phyloP scores from a whole-genome alignment of 2,329 filamentous ascomycete species.

The Apiospora marii region DNA sequence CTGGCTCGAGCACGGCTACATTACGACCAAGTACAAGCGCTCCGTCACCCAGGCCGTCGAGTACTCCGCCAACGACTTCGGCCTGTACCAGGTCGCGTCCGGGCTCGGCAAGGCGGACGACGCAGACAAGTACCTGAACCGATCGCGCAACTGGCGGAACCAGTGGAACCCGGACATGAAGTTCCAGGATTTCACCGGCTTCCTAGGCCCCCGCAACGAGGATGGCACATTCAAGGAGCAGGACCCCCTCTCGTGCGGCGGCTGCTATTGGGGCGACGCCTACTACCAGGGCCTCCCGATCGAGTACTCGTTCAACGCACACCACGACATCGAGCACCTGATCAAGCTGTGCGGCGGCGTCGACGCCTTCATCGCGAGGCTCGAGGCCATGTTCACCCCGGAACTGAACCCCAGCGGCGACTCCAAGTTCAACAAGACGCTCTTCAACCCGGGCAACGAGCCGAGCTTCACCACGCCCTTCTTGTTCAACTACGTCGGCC shows the following conservation, averaged over 20 bases:
- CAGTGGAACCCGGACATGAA: slow-evolving; percentile 70
- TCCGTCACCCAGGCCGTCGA: slow-evolving; percentile 72
- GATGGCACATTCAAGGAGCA: slow-evolving; percentile 60
- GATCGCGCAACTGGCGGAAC: slow-evolving; percentile 74
- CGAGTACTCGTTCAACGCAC: slow-evolving; percentile 74
- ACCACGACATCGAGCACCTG: slow-evolving; percentile 68
- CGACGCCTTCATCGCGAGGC: slow-evolving; percentile 60
- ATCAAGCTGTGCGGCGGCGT: slow-evolving; percentile 63
- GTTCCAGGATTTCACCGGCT: slow-evolving; percentile 69
- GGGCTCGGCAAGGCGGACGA: slow-evolving; percentile 61
- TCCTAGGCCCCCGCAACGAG: slow-evolving; percentile 67
- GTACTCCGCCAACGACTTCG: slow-evolving; percentile 75
- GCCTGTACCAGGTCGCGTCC: slow-evolving; percentile 68
- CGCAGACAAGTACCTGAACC: slow-evolving; percentile 65
- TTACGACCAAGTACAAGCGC: slow-evolving; percentile 67
- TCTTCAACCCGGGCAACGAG: slow-evolving; percentile 75
- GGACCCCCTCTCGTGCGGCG: slow-evolving; percentile 65
- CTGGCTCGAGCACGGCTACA: slow-evolving; percentile 71
- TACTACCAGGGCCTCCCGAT: slow-evolving; percentile 69
- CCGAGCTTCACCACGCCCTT: slow-evolving; percentile 73
- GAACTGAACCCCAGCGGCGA: slow-evolving; percentile 51
- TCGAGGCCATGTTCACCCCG: slow-evolving; percentile 68
- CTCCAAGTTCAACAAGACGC: slow-evolving; percentile 56
- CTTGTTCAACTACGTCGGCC: slow-evolving; percentile 72
- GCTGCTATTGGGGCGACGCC: slow-evolving; percentile 71